Conservation (phyloP, 2,329 filamentous ascomycete species). For the Cladosporium oxysporum region DNA sequence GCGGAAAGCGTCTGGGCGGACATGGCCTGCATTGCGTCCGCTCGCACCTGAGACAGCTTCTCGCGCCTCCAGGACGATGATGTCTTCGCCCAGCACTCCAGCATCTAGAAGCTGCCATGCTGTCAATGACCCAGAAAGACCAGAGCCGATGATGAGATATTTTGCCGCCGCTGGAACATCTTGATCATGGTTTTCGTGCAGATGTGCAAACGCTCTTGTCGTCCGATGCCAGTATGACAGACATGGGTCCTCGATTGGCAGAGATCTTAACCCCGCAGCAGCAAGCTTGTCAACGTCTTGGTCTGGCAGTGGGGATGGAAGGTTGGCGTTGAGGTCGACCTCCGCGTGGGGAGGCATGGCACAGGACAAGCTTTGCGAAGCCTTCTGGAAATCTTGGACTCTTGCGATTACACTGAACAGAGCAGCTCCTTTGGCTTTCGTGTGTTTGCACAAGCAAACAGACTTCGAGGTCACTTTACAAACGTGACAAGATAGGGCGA, state of each 20-base stretch:
- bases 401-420: not conserved
- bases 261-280: constrained; percentile 19
- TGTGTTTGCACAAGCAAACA: not conserved
- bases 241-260: constrained; percentile 32
- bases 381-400: constrained; percentile 5
- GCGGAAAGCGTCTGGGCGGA: constrained; percentile 51
- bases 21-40: constrained; percentile 49
- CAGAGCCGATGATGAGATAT: constrained; percentile 48
- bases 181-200: constrained; percentile 41
- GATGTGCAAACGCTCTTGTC: constrained; percentile 45
- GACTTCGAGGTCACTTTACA: not conserved
- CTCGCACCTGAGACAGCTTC: constrained; percentile 49
- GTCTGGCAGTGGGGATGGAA: constrained; percentile 8
- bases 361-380: constrained; percentile 4
- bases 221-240: constrained; percentile 50
- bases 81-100: constrained; percentile 37
- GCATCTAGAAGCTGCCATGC: constrained; percentile 44
- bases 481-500: not conserved
- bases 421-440: constrained; percentile 5
- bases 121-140: constrained; percentile 46
- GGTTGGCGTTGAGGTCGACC: constrained; percentile 9
- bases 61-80: constrained; percentile 48
- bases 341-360: constrained; percentile 27
- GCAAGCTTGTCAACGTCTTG: constrained; percentile 7
- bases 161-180: constrained; percentile 35